phyloP scores from a whole-genome alignment of 768 basidiomycete species.

The Lentinula boryana region DNA sequence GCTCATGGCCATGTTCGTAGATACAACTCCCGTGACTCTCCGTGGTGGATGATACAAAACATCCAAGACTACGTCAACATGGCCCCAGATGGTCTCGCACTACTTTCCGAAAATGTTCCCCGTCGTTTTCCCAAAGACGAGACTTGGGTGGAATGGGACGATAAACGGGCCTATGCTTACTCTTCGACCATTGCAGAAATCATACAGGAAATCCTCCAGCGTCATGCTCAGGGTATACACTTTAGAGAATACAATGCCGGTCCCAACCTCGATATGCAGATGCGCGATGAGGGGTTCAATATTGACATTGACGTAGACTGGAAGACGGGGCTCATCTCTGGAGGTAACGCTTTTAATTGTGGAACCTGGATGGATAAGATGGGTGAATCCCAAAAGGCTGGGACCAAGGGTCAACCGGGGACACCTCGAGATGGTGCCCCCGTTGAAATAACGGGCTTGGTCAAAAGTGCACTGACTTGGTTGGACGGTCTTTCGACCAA shows the following conservation, averaged over 20 bases:
- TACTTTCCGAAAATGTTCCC: constrained; percentile 77
- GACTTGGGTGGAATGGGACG: constrained; percentile 90
- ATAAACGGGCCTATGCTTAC: constrained; percentile 74
- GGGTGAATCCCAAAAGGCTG: constrained; percentile 89
- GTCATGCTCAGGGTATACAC: constrained; percentile 86
- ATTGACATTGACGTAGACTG: constrained; percentile 95
- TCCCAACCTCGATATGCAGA: constrained; percentile 94
- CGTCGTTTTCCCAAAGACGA: constrained; percentile 96
- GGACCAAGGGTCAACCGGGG: constrained; percentile 93
- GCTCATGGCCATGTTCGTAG: constrained; percentile 25
- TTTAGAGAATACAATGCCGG: constrained; percentile 98
- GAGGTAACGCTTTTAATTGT: constrained; percentile 82
- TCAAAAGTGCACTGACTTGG: constrained; percentile 94
- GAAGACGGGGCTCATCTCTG: constrained; percentile 84
- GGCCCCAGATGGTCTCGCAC: constrained; percentile 77
- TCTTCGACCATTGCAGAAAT: constrained; percentile 87
- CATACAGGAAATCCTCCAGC: constrained; percentile 92
- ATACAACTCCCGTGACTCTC: constrained; percentile 95
- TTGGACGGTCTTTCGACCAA: constrained; percentile 56
- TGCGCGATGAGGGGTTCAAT: constrained; percentile 89
- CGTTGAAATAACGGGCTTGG: constrained; percentile 88
- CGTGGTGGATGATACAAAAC: constrained; percentile 99
- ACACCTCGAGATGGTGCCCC: constrained; percentile 96
- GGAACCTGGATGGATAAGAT: constrained; percentile 99
- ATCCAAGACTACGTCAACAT: constrained; percentile 89